Percentiles rank a stretch among this genome's conserved stretches.
Conservation (phyloP, 139 green algal genomes). For the Closterium sp. region DNA sequence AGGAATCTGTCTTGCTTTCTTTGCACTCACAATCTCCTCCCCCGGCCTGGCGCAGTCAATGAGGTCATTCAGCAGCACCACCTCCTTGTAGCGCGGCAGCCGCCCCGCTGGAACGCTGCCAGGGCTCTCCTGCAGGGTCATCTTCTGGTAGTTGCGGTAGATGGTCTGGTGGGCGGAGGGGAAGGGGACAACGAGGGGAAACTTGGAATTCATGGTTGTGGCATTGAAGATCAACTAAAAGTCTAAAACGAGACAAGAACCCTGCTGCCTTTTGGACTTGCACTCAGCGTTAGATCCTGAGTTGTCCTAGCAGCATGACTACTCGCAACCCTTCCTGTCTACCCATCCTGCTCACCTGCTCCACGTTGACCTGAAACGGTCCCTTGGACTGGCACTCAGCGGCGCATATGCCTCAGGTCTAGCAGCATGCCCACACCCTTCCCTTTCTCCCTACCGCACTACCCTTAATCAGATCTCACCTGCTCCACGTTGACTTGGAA, state of each 20-base stretch:
- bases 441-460: too few species aligned
- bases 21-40: conserved; percentile 78
- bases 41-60: conserved; percentile 90
- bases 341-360: conserved; percentile 29
- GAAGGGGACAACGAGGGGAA: too few species aligned
- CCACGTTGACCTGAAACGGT: conserved; percentile 78
- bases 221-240: too few species aligned
- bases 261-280: too few species aligned
- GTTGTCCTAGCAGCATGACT: too few species aligned
- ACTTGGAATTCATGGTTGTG: too few species aligned
- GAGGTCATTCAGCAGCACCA: conserved; percentile 94
- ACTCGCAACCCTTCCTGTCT: too few species aligned
- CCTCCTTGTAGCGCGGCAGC: conserved; percentile 93
- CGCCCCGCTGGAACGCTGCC: conserved; percentile 87
- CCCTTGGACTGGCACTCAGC: conserved; percentile 83
- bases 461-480: too few species aligned
- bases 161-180: conserved; percentile 62
- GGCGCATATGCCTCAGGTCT: conserved; percentile 73
- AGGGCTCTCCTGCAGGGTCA: conserved; percentile 95
- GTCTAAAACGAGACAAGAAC: too few species aligned
- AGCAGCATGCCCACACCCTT: background rate
- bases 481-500: conserved; percentile 48
- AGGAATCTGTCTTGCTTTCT: too few species aligned
- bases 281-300: too few species aligned
- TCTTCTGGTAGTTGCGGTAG: conserved; percentile 97